Evolutionary conservation across 1,284 basidiomycete species (phyloP).

Genomic region (Irpex sp.): DNA sequence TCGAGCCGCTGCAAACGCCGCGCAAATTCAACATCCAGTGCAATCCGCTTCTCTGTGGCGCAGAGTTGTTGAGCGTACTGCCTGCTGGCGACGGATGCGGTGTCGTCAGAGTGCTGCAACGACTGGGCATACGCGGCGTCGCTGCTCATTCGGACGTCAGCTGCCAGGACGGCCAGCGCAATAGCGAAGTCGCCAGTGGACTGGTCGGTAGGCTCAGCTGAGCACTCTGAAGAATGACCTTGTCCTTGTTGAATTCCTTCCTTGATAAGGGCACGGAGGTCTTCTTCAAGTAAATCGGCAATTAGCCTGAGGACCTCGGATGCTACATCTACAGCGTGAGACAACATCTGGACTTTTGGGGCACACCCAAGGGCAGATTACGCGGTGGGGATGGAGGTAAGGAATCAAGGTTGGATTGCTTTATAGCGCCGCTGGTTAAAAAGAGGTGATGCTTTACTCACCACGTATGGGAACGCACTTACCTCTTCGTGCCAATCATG

Average conservation of each 20-base stretch:
- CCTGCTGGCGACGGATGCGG: constrained; percentile 22
- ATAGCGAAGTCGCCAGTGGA: constrained; percentile 8
- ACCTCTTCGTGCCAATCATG: neutral
- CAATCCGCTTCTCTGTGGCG: constrained; percentile 35
- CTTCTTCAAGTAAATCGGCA: constrained; percentile 33
- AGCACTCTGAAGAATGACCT: constrained; percentile 20
- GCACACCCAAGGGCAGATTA: neutral
- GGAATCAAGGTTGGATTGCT: neutral
- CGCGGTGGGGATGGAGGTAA: neutral
- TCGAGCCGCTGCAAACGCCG: constrained; percentile 29
- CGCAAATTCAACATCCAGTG: constrained; percentile 37
- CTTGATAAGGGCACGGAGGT: constrained; percentile 25
- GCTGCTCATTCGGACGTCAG: constrained; percentile 27
- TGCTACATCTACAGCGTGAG: neutral
- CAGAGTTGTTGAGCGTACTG: constrained; percentile 36
- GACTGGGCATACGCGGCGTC: constrained; percentile 33
- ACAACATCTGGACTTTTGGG: neutral
- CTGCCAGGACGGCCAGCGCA: constrained; percentile 27
- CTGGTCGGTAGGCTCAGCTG: constrained; percentile 14
- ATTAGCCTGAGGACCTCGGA: constrained; percentile 26
- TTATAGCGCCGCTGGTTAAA: neutral
- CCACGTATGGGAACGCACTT: neutral
- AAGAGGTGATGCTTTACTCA: neutral
- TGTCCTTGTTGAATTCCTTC: constrained; percentile 22
- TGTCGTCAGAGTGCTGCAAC: constrained; percentile 27